Conservation (phyloP, 805 yeast species). For the Dipodascus albidus region DNA sequence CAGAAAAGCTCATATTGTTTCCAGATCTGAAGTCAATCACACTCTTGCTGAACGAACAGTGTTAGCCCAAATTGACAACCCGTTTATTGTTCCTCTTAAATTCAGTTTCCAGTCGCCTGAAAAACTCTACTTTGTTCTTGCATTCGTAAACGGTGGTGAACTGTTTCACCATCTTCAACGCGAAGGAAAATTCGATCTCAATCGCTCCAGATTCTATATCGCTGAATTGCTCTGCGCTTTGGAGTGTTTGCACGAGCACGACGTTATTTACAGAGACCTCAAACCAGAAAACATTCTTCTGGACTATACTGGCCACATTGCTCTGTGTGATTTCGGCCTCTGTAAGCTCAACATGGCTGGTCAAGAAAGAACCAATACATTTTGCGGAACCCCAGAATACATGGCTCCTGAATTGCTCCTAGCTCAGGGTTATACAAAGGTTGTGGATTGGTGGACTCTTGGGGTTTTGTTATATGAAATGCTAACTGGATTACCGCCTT, state of each 20-base stretch:
- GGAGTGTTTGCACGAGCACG: conserved; percentile 80
- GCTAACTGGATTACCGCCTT: conserved; percentile 96
- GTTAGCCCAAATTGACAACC: conserved; percentile 81
- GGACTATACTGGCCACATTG: conserved; percentile 96
- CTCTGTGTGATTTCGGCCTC: conserved; percentile 92
- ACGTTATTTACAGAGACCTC: conserved; percentile 89
- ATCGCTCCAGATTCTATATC: conserved; percentile 84
- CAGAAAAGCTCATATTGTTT: conserved; percentile 87
- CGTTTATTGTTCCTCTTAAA: conserved; percentile 92
- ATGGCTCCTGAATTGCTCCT: conserved; percentile 87
- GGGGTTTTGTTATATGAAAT: conserved; percentile 90
- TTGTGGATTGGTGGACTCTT: conserved; percentile 98
- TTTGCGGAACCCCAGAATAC: conserved; percentile 97
- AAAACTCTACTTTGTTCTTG: conserved; percentile 77
- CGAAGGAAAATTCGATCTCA: conserved; percentile 79
- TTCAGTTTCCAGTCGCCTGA: conserved; percentile 97
- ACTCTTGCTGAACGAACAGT: conserved; percentile 95
- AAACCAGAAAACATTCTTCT: conserved; percentile 92
- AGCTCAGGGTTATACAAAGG: conserved; percentile 90
- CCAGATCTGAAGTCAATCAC: conserved; percentile 90
- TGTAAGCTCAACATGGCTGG: conserved; percentile 92
- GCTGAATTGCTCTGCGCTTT: conserved; percentile 90
- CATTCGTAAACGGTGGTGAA: conserved; percentile 96
- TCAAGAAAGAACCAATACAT: conserved; percentile 77
- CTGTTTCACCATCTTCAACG: conserved; percentile 87